Conservation (phyloP, 2,329 filamentous ascomycete genomes). For the Lasiodiplodia hormozganensis region DNA sequence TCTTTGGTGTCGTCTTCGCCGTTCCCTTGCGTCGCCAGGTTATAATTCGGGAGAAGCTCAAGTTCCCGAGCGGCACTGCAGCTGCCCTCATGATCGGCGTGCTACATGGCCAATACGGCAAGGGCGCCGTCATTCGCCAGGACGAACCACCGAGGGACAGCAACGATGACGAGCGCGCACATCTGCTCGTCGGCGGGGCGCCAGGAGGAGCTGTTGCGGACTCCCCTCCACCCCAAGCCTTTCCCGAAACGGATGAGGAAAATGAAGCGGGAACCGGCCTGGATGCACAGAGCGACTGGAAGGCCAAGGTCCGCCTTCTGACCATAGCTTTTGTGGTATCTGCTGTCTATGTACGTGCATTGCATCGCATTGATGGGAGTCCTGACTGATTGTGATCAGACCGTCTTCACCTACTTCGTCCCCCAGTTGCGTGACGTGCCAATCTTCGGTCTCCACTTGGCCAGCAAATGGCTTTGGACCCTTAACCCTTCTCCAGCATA, state of each 20-base stretch:
- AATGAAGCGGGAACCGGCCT: constrained; percentile 42
- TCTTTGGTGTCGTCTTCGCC: constrained; percentile 96
- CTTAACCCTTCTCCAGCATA: constrained; percentile 97
- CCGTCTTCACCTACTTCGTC: constrained; percentile 87
- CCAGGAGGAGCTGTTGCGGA: constrained; percentile 32
- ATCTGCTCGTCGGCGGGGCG: constrained; percentile 20
- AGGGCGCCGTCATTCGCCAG: constrained; percentile 41
- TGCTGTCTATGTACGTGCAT: constrained; percentile 54
- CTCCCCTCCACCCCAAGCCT: constrained; percentile 25
- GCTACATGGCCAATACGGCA: constrained; percentile 69
- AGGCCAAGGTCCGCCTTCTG: constrained; percentile 65
- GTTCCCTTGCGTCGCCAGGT: constrained; percentile 90
- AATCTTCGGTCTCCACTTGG: constrained; percentile 77
- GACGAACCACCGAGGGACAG: constrained; percentile 34
- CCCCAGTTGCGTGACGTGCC: constrained; percentile 86
- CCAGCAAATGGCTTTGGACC: constrained; percentile 88
- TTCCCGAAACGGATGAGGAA: constrained; percentile 35
- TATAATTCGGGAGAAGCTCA: constrained; percentile 88
- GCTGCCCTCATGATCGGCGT: constrained; percentile 93
- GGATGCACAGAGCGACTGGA: constrained; percentile 62
- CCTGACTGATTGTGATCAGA: constrained; percentile 58
- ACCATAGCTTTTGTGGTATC: constrained; percentile 66
- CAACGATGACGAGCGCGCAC: constrained; percentile 25
- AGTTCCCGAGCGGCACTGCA: constrained; percentile 94
- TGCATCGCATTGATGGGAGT: background rate